These are phyloP conservation scores for Lotus japonicus DNA, from an alignment of 306 rosid species.

Conservation along the genomic window DNA sequence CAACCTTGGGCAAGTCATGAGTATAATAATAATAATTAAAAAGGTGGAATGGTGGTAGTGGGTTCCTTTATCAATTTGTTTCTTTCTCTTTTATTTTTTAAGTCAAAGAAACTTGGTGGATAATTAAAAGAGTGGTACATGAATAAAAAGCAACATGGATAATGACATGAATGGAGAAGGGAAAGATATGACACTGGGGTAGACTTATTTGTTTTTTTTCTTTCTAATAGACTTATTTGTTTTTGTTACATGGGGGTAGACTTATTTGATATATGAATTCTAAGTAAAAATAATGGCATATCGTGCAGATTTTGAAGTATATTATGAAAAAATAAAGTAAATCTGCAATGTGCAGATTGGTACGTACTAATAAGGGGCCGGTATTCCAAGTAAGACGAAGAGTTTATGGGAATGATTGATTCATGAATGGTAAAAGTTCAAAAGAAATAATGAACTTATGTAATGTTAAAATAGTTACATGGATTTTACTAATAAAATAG, in stretches of 20 bases:
- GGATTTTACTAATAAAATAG: no score
- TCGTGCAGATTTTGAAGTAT: not conserved
- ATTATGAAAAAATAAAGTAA: not conserved
- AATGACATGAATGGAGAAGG: constrained; percentile 19
- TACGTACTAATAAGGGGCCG: no score
- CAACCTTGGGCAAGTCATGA: constrained; percentile 38
- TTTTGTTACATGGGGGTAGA: no score
- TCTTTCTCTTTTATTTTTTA: constrained; percentile 12
- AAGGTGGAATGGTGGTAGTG: constrained; percentile 23
- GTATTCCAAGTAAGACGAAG: no score
- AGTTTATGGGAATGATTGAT: no score
- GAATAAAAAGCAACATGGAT: constrained; percentile 27
- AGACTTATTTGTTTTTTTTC: not conserved
- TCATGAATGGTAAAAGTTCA: no score
- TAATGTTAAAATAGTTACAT: no score
- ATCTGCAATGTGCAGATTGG: not conserved
- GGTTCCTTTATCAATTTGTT: constrained; percentile 34
- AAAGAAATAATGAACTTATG: no score
- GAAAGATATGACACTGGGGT: not conserved
- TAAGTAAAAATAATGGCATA: not conserved
- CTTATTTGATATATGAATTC: not conserved
- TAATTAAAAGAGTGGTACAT: constrained; percentile 26
- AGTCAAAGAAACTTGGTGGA: constrained; percentile 16
- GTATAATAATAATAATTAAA: constrained; percentile 14
- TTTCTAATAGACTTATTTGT: no score